These are phyloP conservation scores for Fusarium tuaranense DNA, from an alignment of 2,329 filamentous ascomycete genomes.

Conservation along the genomic window DNA sequence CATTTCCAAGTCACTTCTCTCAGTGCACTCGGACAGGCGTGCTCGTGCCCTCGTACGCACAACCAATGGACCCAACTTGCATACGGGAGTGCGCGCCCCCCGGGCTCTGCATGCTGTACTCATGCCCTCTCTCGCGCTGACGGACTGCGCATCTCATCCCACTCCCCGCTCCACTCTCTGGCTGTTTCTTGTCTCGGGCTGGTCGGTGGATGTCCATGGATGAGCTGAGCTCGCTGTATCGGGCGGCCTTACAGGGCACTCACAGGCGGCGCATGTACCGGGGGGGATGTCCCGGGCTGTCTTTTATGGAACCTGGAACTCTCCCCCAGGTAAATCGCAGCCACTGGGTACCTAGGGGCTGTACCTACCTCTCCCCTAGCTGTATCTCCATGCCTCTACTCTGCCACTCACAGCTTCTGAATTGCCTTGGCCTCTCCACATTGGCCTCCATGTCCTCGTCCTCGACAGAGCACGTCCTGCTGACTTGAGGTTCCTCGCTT, in stretches of 20 bases:
- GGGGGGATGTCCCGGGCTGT: slow-evolving; percentile 29
- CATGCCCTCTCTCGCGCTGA: background rate
- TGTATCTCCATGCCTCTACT: background rate
- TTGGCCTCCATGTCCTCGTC: slow-evolving; percentile 9
- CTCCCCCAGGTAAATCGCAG: slow-evolving; percentile 9
- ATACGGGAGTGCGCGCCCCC: background rate
- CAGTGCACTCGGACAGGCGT: background rate
- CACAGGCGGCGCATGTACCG: background rate
- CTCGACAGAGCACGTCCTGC: slow-evolving; percentile 23
- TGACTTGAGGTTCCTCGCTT: slow-evolving; percentile 32
- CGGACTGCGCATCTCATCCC: background rate
- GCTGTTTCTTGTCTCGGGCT: background rate
- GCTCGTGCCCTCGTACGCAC: background rate
- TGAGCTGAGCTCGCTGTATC: slow-evolving; percentile 16
- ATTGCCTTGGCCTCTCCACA: slow-evolving; percentile 24
- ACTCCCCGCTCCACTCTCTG: slow-evolving; percentile 4
- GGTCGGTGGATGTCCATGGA: background rate
- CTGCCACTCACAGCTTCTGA: slow-evolving; percentile 12
- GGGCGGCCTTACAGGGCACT: slow-evolving; percentile 12
- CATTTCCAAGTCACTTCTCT: background rate
- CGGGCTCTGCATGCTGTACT: background rate
- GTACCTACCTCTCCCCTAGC: slow-evolving; percentile 13
- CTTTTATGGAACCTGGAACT: slow-evolving; percentile 22
- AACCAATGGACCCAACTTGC: background rate
- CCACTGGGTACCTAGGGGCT: slow-evolving; percentile 15